These are phyloP conservation scores for Neurospora sp. DNA, from an alignment of 495 filamentous ascomycete species.

Conservation along the genomic window DNA sequence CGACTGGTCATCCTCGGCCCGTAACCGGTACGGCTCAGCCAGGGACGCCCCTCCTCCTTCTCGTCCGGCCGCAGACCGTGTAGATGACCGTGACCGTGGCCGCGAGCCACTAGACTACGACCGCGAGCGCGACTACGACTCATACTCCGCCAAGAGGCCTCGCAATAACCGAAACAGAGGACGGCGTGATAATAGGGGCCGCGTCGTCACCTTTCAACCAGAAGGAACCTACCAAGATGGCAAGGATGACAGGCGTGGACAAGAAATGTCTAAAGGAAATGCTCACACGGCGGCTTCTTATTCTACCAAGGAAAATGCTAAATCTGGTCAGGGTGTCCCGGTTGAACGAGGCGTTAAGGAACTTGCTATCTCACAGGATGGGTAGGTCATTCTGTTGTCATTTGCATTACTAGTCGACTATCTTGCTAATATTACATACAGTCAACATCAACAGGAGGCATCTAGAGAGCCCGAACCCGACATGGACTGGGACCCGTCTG, in stretches of 20 bases:
- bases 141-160: constrained; percentile 48
- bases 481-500: constrained; percentile 34
- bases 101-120: constrained; percentile 3
- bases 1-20: constrained; percentile 19
- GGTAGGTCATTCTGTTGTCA: constrained; percentile 2
- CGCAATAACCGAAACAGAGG: constrained; percentile 51
- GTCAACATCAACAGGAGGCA: not conserved
- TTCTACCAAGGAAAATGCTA: constrained; percentile 52
- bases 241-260: constrained; percentile 33
- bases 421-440: constrained; percentile 3
- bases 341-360: constrained; percentile 37
- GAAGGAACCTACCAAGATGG: constrained; percentile 28
- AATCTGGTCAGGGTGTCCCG: constrained; percentile 51
- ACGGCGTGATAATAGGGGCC: constrained; percentile 26
- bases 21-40: constrained; percentile 44
- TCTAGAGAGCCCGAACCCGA: constrained; percentile 18
- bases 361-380: constrained; percentile 15
- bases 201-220: constrained; percentile 3
- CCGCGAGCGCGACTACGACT: constrained; percentile 25
- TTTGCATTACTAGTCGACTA: not conserved
- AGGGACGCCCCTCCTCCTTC: constrained; percentile 14
- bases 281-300: constrained; percentile 21
- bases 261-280: constrained; percentile 24
- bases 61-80: constrained; percentile 5
- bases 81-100: constrained; percentile 14